Evolutionary conservation across 495 filamentous ascomycete genomes (phyloP), one percentile per base, ranked within the genome.

Genomic region (Aspergillus ellipticus): DNA sequence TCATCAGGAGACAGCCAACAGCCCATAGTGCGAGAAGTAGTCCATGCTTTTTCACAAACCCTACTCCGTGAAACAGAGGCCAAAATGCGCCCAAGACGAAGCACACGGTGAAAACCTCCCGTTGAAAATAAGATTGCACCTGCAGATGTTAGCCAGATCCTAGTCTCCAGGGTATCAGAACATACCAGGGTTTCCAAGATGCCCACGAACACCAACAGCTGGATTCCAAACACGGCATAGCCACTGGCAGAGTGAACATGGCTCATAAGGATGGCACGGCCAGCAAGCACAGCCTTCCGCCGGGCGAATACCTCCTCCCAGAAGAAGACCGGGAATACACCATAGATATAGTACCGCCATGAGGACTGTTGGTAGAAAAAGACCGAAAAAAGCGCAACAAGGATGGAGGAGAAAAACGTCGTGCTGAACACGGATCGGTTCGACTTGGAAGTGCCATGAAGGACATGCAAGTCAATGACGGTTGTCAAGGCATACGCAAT

Each of bases 261-360:
- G 5, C 81, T 80, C 49, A 96, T 81, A 15, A 97, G 67, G 47
- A 82, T 80, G 56, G 79, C 79, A 41, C 81, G 79, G 8, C 92
- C 94, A 56, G 85, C 79, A 43, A 69, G 58, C 42, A 97, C 63
- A 50, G 89, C 85, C 48, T 81, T 79, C 43, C 92, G 78, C 8
- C 90, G 83, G 3, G 89, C 90, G 66, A 88, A 90, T 0, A 97
- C 91, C 62, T 96, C 95, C 66, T 97, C 92, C 94, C 95, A 99
- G 77, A 99, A 97, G 43, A 86, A 82, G 2, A 94, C 84, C 0
- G 95, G 93, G 68, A 97, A 99, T 59, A 93, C 78, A 5, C 84
- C 92, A 66, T 97, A 99, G 21, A 86, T 86, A 61, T 97, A 97
- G 67, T 97, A 99, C 5, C 89, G 89, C 59, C 81, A 77, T 0